Conservation (phyloP, 2,329 filamentous ascomycete species). For the Aspergillus jensenii region DNA sequence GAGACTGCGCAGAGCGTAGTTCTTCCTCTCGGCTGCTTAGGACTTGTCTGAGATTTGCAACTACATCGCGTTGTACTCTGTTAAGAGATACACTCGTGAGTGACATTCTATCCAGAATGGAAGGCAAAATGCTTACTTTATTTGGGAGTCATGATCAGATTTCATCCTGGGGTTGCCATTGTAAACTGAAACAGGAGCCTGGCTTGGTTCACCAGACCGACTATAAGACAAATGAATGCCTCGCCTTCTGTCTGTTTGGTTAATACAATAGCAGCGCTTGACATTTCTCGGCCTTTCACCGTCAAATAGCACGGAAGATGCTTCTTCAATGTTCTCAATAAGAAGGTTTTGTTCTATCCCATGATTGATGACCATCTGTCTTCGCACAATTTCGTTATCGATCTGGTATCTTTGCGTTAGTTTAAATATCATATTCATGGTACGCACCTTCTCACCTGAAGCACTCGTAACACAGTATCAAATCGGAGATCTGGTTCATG, state of each 20-base stretch:
- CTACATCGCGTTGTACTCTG: constrained; percentile 47
- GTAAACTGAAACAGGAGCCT: constrained; percentile 55
- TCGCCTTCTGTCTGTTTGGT: constrained; percentile 62
- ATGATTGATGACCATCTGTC: constrained; percentile 80
- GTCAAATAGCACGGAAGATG: constrained; percentile 67
- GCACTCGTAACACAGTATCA: constrained; percentile 74
- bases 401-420: constrained; percentile 52
- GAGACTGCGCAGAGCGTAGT: constrained; percentile 49
- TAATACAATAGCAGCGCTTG: constrained; percentile 63
- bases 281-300: constrained; percentile 67
- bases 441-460: constrained; percentile 53
- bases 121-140: constrained; percentile 44
- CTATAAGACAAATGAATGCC: constrained; percentile 61
- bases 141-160: constrained; percentile 69
- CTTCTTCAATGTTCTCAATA: constrained; percentile 66
- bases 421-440: not conserved
- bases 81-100: constrained; percentile 10
- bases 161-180: constrained; percentile 69
- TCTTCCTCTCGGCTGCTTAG: constrained; percentile 53
- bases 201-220: constrained; percentile 49
- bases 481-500: constrained; percentile 73
- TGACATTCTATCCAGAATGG: not conserved
- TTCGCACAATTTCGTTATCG: constrained; percentile 73
- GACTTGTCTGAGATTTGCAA: constrained; percentile 57
- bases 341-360: constrained; percentile 82